Evolutionary conservation across 2,329 filamentous ascomycete species (phyloP), one percentile per base, ranked within the genome.

Genomic region (Penicillium sclerotiorum): DNA sequence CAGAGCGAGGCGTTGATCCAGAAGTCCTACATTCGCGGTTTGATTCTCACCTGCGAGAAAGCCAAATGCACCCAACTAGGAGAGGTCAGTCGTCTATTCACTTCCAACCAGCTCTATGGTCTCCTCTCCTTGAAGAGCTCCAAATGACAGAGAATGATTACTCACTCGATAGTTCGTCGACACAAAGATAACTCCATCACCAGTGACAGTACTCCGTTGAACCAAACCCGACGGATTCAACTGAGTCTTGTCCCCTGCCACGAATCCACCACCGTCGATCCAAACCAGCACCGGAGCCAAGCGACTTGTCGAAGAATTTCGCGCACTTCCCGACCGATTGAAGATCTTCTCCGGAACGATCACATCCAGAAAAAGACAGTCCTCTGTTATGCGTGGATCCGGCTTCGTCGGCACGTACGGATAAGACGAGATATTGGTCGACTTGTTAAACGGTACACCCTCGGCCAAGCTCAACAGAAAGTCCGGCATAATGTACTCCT

Each of bases 1-100:
- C 7, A 86, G 66, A 20, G 80, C 80, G 15, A 82, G 68, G 11
- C 78, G 72, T 59, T 84, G 81, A 50, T 84, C 80, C 45, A 76
- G 69, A 0, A 82, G 65, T 2, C 73, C 80, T 8, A 72, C 74
- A 56, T 83, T 83, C 2, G 76, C 67, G 3, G 69, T 70, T 4
- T 76, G 78, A 50, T 74, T 76, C 17, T 73, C 70, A 35, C 73
- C 79, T 9, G 70, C 71, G 45, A 77, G 63, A 67, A 69, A 80
- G 4, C 78, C 78, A 59, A 80, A 75, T 4, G 73, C 75, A 1
- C 77, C 77, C 8, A 80, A 63, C 58, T 70, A 39, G 17, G 9
- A 33, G 13, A 32, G n/a, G n/a, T n/a, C n/a, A n/a, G n/a, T n/a
- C n/a, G n/a, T n/a, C n/a, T n/a, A n/a, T n/a, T n/a, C n/a, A n/a